Base-by-base conservation (phyloP, 805 yeast species). In the Wickerhamiella dianesei region DNA sequence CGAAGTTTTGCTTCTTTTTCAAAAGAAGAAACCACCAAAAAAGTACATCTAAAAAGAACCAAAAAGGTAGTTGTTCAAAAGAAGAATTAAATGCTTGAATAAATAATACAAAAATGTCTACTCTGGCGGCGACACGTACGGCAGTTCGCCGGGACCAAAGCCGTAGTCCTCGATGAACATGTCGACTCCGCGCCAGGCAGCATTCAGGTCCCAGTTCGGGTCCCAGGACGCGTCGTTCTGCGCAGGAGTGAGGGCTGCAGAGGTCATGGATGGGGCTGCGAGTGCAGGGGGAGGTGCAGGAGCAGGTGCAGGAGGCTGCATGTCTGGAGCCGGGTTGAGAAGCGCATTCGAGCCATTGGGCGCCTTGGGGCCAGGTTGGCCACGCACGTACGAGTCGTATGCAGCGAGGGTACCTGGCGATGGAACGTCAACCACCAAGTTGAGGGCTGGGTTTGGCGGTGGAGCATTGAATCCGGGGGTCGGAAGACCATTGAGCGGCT, bases 101-200 rank as follows among this genome's bases (percentile, higher is more conserved):
- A 17, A 41, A 6, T 8, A 41, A 41, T 18, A 39, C 9, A 20
- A 39, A 8, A 39, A 8, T 9, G 18, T 5, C 18, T 9, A 40
- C 17, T 40, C 14, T 41, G 37, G 44, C 4, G 44, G 35, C 44
- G 44, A 43, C 6, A 53, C 48, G 32, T 53, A 53, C 9, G 56
- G 56, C 21, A 53, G 44, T 43, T 53, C 56, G 41, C 56, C 53
- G 9, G 52, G 48, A 1, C 56, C 56, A 48, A 86, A 86, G 3
- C 95, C 96, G 64, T 85, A 86, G 59, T 85, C 94, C 59, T 82
- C 84, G 95, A 86, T 84, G 48, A 86, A 82, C 43, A 84, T 71
- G 53, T 85, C 94, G 22, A 86, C 88, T 59, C 86, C 94, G 58
- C 80, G 82, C 87, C 82, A 80, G 19, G 78, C 65, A 49, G 74